Evolutionary conservation across 2,329 filamentous ascomycete genomes (phyloP).

Genomic region (Xylaria arbuscula): DNA sequence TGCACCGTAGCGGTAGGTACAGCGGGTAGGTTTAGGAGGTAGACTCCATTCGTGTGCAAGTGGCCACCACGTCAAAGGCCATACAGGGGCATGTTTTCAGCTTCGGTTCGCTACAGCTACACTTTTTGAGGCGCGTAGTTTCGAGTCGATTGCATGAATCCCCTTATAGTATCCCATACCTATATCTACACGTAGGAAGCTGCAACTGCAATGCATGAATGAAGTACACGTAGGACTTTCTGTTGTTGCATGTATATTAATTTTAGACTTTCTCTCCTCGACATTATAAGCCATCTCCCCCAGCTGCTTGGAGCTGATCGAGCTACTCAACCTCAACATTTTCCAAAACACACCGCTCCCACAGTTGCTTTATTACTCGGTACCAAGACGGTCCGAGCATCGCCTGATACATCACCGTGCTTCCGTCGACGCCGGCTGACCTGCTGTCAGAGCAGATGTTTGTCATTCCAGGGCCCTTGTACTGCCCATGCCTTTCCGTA

Average conservation of each 20-base stretch:
- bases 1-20: background rate
- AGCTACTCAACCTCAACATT: slow-evolving; percentile 30
- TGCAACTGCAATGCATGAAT: background rate
- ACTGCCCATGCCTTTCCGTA: slow-evolving; percentile 15
- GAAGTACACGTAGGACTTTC: slow-evolving; percentile 1
- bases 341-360: slow-evolving; percentile 38
- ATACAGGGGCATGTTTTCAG: background rate
- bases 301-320: background rate
- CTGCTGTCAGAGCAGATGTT: slow-evolving; percentile 15
- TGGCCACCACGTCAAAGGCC: background rate
- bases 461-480: background rate
- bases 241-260: background rate
- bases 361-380: background rate
- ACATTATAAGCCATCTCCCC: background rate
- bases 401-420: slow-evolving; percentile 28
- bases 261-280: background rate
- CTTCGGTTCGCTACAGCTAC: background rate
- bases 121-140: background rate
- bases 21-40: background rate
- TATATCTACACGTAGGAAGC: background rate
- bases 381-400: slow-evolving; percentile 30
- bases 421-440: slow-evolving; percentile 32
- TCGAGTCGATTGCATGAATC: slow-evolving; percentile 13
- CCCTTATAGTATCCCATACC: background rate
- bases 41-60: background rate